phyloP scores from a whole-genome alignment of 495 filamentous ascomycete species.

The Chaetomium cochliodes region DNA sequence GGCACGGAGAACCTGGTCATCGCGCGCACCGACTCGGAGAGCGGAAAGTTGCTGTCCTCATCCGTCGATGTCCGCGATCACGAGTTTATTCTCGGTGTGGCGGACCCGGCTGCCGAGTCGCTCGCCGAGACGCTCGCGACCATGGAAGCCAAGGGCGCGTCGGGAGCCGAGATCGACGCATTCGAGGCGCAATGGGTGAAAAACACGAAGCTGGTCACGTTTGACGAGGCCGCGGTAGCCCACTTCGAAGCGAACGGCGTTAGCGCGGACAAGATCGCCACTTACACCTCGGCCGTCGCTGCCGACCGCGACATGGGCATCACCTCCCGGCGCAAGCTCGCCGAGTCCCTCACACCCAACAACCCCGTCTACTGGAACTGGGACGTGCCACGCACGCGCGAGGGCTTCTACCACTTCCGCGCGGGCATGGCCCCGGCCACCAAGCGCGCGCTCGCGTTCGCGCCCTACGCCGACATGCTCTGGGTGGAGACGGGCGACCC shows the following conservation, averaged over 20 bases:
- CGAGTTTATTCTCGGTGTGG: conserved; percentile 89
- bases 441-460: conserved; percentile 88
- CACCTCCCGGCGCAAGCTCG: conserved; percentile 68
- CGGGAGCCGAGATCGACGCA: conserved; percentile 73
- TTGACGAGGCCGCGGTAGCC: conserved; percentile 82
- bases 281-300: conserved; percentile 61
- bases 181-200: conserved; percentile 91
- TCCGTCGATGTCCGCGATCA: conserved; percentile 92
- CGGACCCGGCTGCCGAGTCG: conserved; percentile 66
- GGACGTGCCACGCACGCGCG: conserved; percentile 89
- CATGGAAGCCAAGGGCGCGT: conserved; percentile 79
- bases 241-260: conserved; percentile 67
- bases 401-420: conserved; percentile 94
- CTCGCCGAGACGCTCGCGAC: conserved; percentile 85
- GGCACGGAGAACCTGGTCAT: conserved; percentile 91
- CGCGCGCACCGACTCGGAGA: conserved; percentile 92
- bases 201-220: conserved; percentile 78
- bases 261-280: conserved; percentile 57
- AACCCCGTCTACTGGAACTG: conserved; percentile 76
- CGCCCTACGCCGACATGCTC: conserved; percentile 88
- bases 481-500: conserved; percentile 97
- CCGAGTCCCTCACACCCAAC: conserved; percentile 55
- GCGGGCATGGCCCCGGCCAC: conserved; percentile 86
- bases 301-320: conserved; percentile 70
- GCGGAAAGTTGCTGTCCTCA: conserved; percentile 82